Evolutionary conservation across 768 basidiomycete species (phyloP), one percentile per base, ranked within the genome.

Genomic region (Suillus sp.): DNA sequence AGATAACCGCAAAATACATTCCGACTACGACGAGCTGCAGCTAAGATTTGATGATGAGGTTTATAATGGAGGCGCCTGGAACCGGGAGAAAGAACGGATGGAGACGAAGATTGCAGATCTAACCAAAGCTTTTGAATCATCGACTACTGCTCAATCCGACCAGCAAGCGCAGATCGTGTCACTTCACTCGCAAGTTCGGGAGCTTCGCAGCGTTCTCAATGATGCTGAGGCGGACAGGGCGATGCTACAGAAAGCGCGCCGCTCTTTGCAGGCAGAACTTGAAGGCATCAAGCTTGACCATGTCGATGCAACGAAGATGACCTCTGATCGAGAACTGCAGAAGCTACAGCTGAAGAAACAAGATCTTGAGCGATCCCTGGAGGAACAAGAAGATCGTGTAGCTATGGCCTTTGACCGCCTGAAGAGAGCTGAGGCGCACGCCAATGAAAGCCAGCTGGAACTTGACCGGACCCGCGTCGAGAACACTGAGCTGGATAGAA

Each of bases 131-230:
- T 93, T 88, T 71, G 91, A 93, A 67, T 80, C 87, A 1, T 88
- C 91, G 1, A 84, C 82, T 1, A 83, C 82, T 45, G 88, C 85
- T 0, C 92, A 93, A 68, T 78, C 86, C 0, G 93, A 94, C 67
- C 93, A 94, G 67, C 92, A 93, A 71, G 79, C 88, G 0, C 93
- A 93, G 65, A 93, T 95, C 53, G 89, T 92, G 34, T 83, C 89
- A 2, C 81, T 94, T 18, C 91, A 94, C 69, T 91, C 91, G 1
- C 92, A 95, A 81, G 91, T 93, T 60, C 87, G 91, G 47, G 91
- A 95, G 69, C 80, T 95, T 34, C 87, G 92, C 9, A 78, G 83
- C 30, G 90, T 93, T 18, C 78, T 95, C 65, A 91, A 94, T 69
- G 93, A 95, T 63, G 91, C 91, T 4, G 93, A 95, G 71, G 86